phyloP scores from a whole-genome alignment of 257 asterid species.

The Pogostemon cablin region DNA sequence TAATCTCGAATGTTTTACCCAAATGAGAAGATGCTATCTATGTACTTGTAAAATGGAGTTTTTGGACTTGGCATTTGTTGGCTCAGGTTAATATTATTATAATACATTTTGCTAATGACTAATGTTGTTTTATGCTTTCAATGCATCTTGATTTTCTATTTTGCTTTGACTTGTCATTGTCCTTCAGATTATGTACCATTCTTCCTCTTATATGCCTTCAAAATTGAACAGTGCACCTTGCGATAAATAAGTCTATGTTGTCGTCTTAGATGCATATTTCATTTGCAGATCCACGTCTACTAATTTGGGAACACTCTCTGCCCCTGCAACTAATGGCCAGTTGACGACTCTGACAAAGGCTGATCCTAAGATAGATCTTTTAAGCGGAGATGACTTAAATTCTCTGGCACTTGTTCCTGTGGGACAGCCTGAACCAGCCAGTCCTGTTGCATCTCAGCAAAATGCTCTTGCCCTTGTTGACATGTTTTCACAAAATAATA shows the following conservation, averaged over 20 bases:
- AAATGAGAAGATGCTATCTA: not conserved
- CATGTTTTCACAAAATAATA: slow-evolving; percentile 64
- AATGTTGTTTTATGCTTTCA: slow-evolving; percentile 2
- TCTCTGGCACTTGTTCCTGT: slow-evolving; percentile 86
- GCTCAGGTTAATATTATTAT: not conserved
- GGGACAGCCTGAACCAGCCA: slow-evolving; percentile 72
- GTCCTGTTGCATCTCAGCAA: slow-evolving; percentile 69
- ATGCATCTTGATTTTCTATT: slow-evolving; percentile 19
- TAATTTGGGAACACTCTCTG: slow-evolving; percentile 62
- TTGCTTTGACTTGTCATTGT: slow-evolving; percentile 13
- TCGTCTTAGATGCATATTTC: not conserved
- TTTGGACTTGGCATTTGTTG: not conserved
- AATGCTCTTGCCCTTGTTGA: slow-evolving; percentile 94
- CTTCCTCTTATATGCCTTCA: slow-evolving; percentile 17
- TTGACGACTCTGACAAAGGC: slow-evolving; percentile 54
- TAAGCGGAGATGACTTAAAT: slow-evolving; percentile 90
- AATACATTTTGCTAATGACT: not conserved
- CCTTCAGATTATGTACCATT: slow-evolving; percentile 3
- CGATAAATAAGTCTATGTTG: not conserved
- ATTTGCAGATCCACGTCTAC: slow-evolving; percentile 67
- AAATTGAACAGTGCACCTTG: not conserved
- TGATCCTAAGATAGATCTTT: slow-evolving; percentile 76
- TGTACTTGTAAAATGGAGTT: not conserved
- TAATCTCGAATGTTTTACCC: not conserved
- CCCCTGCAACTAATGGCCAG: slow-evolving; percentile 57